Base-by-base conservation (phyloP, 768 basidiomycete species). In the Boletus fagicola region DNA sequence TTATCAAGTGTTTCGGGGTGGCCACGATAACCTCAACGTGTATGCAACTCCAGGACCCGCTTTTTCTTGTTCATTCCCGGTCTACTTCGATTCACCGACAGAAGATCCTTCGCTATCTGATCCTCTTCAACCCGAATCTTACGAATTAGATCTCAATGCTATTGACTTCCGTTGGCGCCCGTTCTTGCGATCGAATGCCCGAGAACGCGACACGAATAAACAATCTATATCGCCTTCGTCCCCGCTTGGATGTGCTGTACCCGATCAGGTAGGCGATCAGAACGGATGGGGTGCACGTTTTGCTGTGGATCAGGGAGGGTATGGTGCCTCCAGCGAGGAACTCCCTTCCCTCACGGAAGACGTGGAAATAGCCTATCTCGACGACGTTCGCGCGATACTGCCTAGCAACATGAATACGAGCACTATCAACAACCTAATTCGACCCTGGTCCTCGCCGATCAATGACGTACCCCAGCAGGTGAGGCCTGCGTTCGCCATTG, bases 91-190 rank as follows among this genome's bases (percentile, higher is more conserved):
- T 64, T 80, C 79, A 2, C 80, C 80, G 2, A 73, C 75, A 31
- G 80, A 83, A 67, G 80, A 82, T 59, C 79, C 79, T 38, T 69
- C 72, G 49, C 54, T 64, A 38, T 76, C 78, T 31, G 74, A 74
- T 61, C 74, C 76, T 61, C 67, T 76, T 38, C 67, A 74, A 31
- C 60, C 69, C 36, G 65, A 66, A 49, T 68, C 69, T 48, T 78
- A 75, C 58, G 72, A 73, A 28, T 62, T 81, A 42, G 74, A 78
- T 57, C 68, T 75, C 39, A 67, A 72, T 7, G 63, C 64, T 5
- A 69, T 86, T 10, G 81, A 81, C 62, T 87, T 87, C 61, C 76
- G 65, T 51, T 87, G 86, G 85, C 68, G 72, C 46, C 78, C 79
- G 10, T 87, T 86, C 61, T 66, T 75, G 56, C 61, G 62, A 51